Evolutionary conservation across 108 stramenopile species (phyloP).

Genomic region (Cyclotella kingstonii): DNA sequence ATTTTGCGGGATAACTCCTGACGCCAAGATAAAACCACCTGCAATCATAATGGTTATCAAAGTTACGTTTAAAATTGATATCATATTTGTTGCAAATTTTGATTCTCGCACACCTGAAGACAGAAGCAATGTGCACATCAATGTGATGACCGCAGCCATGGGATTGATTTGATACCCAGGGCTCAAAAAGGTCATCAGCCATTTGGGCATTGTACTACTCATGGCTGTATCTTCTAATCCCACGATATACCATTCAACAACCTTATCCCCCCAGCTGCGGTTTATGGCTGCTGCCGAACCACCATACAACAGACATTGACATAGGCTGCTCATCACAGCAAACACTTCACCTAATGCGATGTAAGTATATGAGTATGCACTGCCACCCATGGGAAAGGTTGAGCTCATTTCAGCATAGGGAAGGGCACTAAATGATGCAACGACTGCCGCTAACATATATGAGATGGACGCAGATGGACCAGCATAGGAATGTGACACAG

Average conservation of each 20-base stretch:
- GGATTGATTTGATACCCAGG: constrained; percentile 59
- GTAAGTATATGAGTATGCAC: constrained; percentile 71
- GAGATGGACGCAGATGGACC: constrained; percentile 76
- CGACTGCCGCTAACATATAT: constrained; percentile 68
- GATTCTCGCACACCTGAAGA: constrained; percentile 70
- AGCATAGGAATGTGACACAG: constrained; percentile 70
- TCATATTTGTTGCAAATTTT: constrained; percentile 73
- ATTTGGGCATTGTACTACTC: not conserved
- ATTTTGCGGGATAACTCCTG: constrained; percentile 13
- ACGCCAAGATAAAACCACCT: constrained; percentile 59
- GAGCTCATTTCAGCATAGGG: constrained; percentile 85
- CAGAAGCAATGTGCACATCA: constrained; percentile 47
- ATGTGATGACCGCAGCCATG: constrained; percentile 56
- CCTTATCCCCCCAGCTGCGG: constrained; percentile 87
- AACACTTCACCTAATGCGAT: constrained; percentile 79
- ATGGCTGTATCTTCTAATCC: not conserved
- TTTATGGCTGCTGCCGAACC: constrained; percentile 79
- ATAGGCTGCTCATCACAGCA: constrained; percentile 77
- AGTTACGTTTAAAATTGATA: constrained; percentile 73
- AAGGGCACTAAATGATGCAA: constrained; percentile 61
- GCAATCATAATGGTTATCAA: constrained; percentile 74
- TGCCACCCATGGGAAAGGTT: constrained; percentile 72
- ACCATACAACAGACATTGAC: constrained; percentile 85
- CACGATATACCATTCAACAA: constrained; percentile 59
- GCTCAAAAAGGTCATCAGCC: constrained; percentile 8